These are phyloP conservation scores for Helianthus annuus DNA, from an alignment of 129 eudicot species.

Conservation along the genomic window HanXRQr2.0-SUNRISE NC_035437.2:52652434-52652933, in stretches of 20 bases:
- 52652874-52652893: not conserved
- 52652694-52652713: too few species aligned
- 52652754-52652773: not conserved
- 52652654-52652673: too few species aligned
- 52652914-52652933: not conserved
- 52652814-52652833: not conserved
- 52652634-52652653: too few species aligned
- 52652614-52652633: not conserved
- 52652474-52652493: slow-evolving; percentile 2
- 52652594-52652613: not conserved
- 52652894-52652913: not conserved
- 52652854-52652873: not conserved
- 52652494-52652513: not conserved
- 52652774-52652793: not conserved
- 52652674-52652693: too few species aligned
- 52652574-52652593: not conserved
- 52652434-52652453: not conserved
- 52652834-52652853: slow-evolving; percentile 2
- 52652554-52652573: not conserved
- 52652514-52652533: not conserved
- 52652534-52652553: not conserved
- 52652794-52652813: not conserved
- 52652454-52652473: slow-evolving; percentile 16
- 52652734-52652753: not conserved
- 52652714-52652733: too few species aligned